These are phyloP conservation scores for Bruguiera gymnorhiza DNA, from an alignment of 345 rosid genomes.

Conservation along the genomic window DNA sequence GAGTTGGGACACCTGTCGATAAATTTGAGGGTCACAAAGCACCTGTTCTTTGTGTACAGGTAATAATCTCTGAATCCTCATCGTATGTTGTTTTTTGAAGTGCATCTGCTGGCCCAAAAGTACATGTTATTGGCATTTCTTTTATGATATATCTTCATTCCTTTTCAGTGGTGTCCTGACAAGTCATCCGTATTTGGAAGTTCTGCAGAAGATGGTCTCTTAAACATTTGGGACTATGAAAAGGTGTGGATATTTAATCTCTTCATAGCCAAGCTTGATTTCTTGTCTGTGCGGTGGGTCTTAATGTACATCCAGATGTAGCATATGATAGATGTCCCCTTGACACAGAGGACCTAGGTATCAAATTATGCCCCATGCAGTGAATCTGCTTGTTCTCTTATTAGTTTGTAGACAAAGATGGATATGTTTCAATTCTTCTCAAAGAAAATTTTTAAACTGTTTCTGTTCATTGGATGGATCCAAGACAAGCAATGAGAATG, in stretches of 20 bases:
- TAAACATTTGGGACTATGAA: conserved; percentile 91
- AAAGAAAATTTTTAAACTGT: no score
- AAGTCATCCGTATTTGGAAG: conserved; percentile 90
- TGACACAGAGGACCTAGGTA: background rate
- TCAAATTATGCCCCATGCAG: background rate
- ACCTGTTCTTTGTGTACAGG: conserved; percentile 96
- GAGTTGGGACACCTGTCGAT: conserved; percentile 69
- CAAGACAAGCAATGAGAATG: no score
- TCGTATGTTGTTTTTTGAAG: background rate
- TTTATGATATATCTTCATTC: conserved; percentile 12
- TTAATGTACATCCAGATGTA: background rate
- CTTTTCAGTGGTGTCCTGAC: conserved; percentile 84
- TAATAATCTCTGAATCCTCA: conserved; percentile 10
- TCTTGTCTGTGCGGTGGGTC: background rate
- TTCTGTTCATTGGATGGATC: no score
- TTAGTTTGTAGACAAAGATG: no score
- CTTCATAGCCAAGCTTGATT: background rate
- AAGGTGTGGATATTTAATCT: conserved; percentile 42
- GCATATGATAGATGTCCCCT: background rate
- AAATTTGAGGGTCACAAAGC: conserved; percentile 89
- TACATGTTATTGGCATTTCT: background rate
- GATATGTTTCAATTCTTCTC: no score
- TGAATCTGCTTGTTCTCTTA: background rate
- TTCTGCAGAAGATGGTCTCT: conserved; percentile 92
- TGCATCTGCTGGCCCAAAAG: background rate